These are phyloP conservation scores for Caryopteris hybrid DNA, from an alignment of 305 asterid genomes.

Conservation along the genomic window DNA sequence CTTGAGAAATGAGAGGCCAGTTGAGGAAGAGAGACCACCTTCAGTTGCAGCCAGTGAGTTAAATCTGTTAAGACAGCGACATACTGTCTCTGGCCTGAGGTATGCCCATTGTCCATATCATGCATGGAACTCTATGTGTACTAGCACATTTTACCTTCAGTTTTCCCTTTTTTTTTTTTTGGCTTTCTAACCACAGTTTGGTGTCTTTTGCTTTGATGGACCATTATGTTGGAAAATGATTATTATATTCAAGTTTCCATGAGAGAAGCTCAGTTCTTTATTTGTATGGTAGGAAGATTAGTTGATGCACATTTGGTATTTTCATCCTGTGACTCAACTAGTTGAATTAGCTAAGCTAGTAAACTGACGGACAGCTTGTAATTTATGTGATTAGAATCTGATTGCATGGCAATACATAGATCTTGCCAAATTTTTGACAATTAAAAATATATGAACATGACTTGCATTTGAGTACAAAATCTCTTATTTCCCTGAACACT, in stretches of 20 bases:
- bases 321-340: not conserved
- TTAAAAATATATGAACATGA: not conserved
- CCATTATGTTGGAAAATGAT: conserved; percentile 1
- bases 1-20: conserved; percentile 56
- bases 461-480: not conserved
- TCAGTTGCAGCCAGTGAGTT: conserved; percentile 56
- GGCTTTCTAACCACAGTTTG: not conserved
- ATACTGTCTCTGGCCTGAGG: conserved; percentile 69
- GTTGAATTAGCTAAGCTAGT: conserved; percentile 7
- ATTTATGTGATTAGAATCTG: not conserved
- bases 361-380: not conserved
- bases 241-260: not conserved
- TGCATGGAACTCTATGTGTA: not conserved
- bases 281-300: not conserved
- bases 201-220: not conserved
- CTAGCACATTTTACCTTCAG: not conserved
- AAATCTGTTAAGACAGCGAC: conserved; percentile 57
- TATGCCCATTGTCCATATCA: conserved; percentile 24
- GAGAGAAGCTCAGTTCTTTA: not conserved
- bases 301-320: not conserved
- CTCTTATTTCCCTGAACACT: not conserved
- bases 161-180: not conserved
- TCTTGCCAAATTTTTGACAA: not conserved
- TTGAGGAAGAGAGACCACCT: conserved; percentile 58
- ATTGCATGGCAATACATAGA: not conserved